Conservation (phyloP, 1,284 basidiomycete species). For the Cutaneotrichosporon cavernicola region DNA sequence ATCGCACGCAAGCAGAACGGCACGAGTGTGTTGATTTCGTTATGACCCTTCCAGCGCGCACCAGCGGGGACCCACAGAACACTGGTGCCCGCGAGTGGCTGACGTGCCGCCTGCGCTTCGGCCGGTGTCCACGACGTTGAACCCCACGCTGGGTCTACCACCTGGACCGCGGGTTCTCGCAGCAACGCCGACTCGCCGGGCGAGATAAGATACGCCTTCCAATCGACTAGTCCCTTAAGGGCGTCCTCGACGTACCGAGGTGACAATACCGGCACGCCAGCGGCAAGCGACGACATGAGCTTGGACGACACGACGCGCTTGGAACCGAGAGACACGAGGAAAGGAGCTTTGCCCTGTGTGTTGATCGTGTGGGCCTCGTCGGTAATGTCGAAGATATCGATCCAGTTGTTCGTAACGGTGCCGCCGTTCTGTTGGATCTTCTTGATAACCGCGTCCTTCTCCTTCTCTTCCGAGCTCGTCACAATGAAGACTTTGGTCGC, state of each 20-base stretch:
- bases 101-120: constrained; percentile 55
- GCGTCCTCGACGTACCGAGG: constrained; percentile 62
- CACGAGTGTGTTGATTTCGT: constrained; percentile 55
- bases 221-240: constrained; percentile 55
- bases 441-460: constrained; percentile 10
- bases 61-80: constrained; percentile 38
- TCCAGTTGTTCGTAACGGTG: constrained; percentile 64
- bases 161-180: constrained; percentile 63
- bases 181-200: constrained; percentile 64
- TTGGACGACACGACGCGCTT: constrained; percentile 66
- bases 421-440: constrained; percentile 63
- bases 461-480: constrained; percentile 9
- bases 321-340: constrained; percentile 69
- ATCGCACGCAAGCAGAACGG: constrained; percentile 71
- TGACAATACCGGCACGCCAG: constrained; percentile 80
- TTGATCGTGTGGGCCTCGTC: constrained; percentile 12
- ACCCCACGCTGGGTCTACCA: constrained; percentile 71
- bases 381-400: constrained; percentile 58
- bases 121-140: constrained; percentile 53
- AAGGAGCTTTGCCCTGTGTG: constrained; percentile 45
- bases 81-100: constrained; percentile 33
- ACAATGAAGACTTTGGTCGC: constrained; percentile 26
- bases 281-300: constrained; percentile 73
- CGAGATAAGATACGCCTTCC: constrained; percentile 65
- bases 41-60: constrained; percentile 15